These are phyloP conservation scores for Cicer yamashitae DNA, from an alignment of 306 rosid species.

Conservation along the genomic window DNA sequence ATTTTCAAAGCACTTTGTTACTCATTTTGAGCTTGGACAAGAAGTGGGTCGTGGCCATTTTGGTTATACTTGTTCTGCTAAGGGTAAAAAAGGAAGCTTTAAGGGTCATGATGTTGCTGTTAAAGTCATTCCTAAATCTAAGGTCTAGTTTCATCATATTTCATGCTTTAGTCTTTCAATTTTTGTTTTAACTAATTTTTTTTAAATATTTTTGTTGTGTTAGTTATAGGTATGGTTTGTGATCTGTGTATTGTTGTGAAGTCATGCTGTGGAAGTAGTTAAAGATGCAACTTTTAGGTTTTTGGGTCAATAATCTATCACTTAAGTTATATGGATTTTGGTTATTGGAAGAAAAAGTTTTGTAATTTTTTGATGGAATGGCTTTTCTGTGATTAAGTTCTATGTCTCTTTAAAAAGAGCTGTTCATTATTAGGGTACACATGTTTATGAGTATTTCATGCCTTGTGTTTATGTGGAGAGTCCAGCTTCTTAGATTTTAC, in stretches of 20 bases:
- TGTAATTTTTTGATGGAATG: neutral
- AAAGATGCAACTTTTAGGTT: constrained; percentile 17
- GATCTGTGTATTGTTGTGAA: constrained; percentile 26
- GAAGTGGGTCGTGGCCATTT: constrained; percentile 99
- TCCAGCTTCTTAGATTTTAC: constrained; percentile 19
- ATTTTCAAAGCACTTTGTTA: constrained; percentile 60
- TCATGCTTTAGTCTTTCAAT: neutral
- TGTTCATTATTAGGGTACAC: constrained; percentile 9
- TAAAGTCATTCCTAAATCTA: constrained; percentile 88
- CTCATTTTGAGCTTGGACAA: constrained; percentile 72
- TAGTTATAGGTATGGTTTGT: constrained; percentile 1
- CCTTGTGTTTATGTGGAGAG: constrained; percentile 35
- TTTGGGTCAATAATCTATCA: constrained; percentile 8
- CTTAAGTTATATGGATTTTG: constrained; percentile 25
- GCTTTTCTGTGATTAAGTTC: constrained; percentile 15
- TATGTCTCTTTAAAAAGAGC: constrained; percentile 14
- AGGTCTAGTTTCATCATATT: constrained; percentile 53
- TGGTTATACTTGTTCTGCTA: constrained; percentile 89
- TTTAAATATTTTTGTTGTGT: neutral
- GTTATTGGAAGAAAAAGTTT: constrained; percentile 28
- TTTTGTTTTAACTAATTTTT: neutral
- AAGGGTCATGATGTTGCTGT: constrained; percentile 90
- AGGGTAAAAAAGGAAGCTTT: constrained; percentile 70
- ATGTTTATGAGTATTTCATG: constrained; percentile 29
- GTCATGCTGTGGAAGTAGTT: constrained; percentile 15